Base-by-base conservation (phyloP, 768 basidiomycete genomes). In the Calvatia gigantea region DNA sequence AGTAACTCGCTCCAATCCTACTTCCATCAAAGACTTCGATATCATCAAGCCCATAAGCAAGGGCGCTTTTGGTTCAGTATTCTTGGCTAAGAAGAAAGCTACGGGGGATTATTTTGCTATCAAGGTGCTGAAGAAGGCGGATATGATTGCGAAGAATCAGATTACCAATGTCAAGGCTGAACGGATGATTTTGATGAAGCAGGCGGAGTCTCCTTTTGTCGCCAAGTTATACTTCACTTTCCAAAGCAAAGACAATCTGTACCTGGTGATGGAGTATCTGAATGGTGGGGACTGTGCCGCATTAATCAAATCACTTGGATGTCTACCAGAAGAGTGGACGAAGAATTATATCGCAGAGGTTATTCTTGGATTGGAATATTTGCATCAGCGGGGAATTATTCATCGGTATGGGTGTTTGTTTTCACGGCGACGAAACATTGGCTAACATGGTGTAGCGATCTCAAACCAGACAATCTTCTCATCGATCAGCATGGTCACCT, bases 71-170 rank as follows among this genome's bases (percentile, higher is more conserved):
- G 97, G 97, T 14, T 94, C 94, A 7, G 97, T 99, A 51, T 99
- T 97, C 71, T 80, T 99, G 50, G 92, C 97, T 39, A 98, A 96
- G 78, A 99, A 99, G 82, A 95, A 93, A 64, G 89, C 82, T 4
- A 99, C 97, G 2, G 97, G 97, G 50, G 97, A 98, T 71, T 98
- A 98, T 72, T 99, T 89, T 73, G 97, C 97, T 25, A 96, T 99
- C 83, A 99, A 99, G 73, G 95, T 98, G n/a, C 73, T 99, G 67
- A 98, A 96, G 77, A 99, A 99, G 76, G 93, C 94, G n/a, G 97
- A 99, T 73, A 99, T 99, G 97, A 98, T 99, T 69, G 92, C 97
- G 37, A 99, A 99, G 82, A 99, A 99, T 75, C 97, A 99, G 71
- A 96, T 99, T 69, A 98, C 97, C 46, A 99, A 98, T 68, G 97